A percentile compares a stretch with the other conserved stretches of the same genome.
phyloP scores from a whole-genome alignment of 768 basidiomycete genomes.

The Exidia glandulosa region DNA sequence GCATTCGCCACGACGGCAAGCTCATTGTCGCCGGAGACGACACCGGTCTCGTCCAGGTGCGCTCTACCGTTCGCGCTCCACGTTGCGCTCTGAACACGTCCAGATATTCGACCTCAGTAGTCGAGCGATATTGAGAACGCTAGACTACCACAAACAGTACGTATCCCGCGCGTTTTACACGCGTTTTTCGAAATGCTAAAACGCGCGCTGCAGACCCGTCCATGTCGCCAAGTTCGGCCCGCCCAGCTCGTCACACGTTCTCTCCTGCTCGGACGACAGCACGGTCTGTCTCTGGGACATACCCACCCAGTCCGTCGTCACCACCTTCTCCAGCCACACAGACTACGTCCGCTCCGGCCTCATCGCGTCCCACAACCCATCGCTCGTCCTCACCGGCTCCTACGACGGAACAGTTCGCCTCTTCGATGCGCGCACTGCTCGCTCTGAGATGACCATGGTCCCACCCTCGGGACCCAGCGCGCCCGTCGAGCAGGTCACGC shows the following conservation, averaged over 20 bases:
- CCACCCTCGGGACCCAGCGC: constrained; percentile 15
- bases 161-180: not conserved
- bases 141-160: constrained; percentile 83
- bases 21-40: constrained; percentile 93
- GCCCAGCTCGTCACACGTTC: constrained; percentile 65
- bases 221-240: constrained; percentile 90
- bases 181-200: constrained; percentile 10
- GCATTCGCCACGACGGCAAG: constrained; percentile 87
- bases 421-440: constrained; percentile 76
- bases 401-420: constrained; percentile 88
- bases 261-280: constrained; percentile 94
- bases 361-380: constrained; percentile 71
- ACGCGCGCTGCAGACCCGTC: constrained; percentile 39
- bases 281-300: constrained; percentile 93
- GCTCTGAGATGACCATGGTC: constrained; percentile 74
- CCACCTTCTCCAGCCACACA: constrained; percentile 74
- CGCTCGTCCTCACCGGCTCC: constrained; percentile 82
- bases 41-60: constrained; percentile 71
- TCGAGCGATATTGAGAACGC: constrained; percentile 82
- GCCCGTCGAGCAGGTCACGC: constrained; percentile 87
- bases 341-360: constrained; percentile 95
- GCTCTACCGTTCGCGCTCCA: constrained; percentile 2
- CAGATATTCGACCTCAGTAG: constrained; percentile 91
- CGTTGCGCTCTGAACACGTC: not conserved
- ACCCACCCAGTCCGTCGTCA: constrained; percentile 69